Percentiles rank a stretch among this genome's conserved stretches.
phyloP scores from a whole-genome alignment of 345 rosid species.

The Lepidium aucheri region DNA sequence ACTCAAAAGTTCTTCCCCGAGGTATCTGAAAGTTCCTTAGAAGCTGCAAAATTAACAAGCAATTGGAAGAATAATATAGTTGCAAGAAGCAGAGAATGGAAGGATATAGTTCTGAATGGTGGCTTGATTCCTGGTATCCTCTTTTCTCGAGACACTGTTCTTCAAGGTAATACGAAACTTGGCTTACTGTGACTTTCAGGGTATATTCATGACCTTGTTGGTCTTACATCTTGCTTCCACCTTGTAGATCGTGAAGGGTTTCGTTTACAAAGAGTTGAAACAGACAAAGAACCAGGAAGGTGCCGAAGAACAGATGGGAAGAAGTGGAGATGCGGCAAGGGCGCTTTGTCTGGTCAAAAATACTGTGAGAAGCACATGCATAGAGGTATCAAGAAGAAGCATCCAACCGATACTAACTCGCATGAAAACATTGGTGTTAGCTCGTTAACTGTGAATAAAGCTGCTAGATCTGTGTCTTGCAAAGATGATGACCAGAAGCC shows the following conservation, averaged over 20 bases:
- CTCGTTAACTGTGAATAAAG: background rate
- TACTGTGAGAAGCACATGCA: constrained; percentile 60
- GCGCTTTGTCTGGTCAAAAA: constrained; percentile 44
- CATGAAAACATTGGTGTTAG: background rate
- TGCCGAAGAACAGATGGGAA: constrained; percentile 83
- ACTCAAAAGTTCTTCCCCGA: constrained; percentile 23
- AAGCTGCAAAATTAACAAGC: constrained; percentile 9
- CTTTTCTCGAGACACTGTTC: constrained; percentile 56
- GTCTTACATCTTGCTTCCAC: background rate
- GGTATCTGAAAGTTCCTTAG: constrained; percentile 13
- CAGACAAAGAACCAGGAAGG: constrained; percentile 42
- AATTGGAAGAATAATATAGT: constrained; percentile 21
- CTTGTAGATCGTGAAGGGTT: constrained; percentile 27
- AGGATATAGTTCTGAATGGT: constrained; percentile 1
- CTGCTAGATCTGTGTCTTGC: constrained; percentile 2
- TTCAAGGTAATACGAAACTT: constrained; percentile 35
- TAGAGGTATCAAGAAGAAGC: constrained; percentile 50
- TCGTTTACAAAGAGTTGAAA: constrained; percentile 11
- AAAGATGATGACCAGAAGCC: constrained; percentile 19
- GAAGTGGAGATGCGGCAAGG: constrained; percentile 66
- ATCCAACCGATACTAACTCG: constrained; percentile 2
- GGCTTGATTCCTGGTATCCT: constrained; percentile 25
- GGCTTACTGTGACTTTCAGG: background rate
- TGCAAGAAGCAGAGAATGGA: constrained; percentile 29
- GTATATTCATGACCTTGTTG: background rate